Percentiles rank a stretch among this genome's conserved stretches.
Conservation (phyloP, 441 rosid species). For the Adansonia gregorii region DNA sequence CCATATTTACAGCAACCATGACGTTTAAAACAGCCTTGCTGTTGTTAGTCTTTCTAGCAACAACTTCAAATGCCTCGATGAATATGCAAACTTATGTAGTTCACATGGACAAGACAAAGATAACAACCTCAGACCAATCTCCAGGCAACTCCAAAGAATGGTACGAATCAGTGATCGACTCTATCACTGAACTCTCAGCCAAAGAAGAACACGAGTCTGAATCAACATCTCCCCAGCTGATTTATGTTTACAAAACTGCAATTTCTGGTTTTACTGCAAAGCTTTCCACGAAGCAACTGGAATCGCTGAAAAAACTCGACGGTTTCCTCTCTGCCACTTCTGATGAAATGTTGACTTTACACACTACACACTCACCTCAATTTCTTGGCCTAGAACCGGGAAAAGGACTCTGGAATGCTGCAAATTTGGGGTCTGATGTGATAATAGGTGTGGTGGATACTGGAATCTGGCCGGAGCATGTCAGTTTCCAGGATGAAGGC, state of each 20-base stretch:
- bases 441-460: constrained; percentile 62
- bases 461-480: constrained; percentile 71
- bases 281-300: constrained; percentile 59
- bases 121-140: constrained; percentile 35
- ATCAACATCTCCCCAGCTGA: constrained; percentile 41
- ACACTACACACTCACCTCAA: constrained; percentile 60
- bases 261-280: constrained; percentile 70
- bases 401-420: constrained; percentile 49
- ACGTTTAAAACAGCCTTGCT: constrained; percentile 34
- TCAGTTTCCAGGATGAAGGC: constrained; percentile 53
- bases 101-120: constrained; percentile 59
- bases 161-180: constrained; percentile 43
- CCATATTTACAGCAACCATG: constrained; percentile 35
- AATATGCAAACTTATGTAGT: constrained; percentile 62
- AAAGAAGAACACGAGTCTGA: constrained; percentile 29
- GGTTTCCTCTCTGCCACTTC: constrained; percentile 70
- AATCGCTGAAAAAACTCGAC: constrained; percentile 43
- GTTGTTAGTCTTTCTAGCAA: constrained; percentile 29
- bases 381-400: constrained; percentile 58
- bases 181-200: constrained; percentile 39
- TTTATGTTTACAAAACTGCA: constrained; percentile 51
- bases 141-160: constrained; percentile 34
- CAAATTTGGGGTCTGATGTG: constrained; percentile 48
- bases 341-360: constrained; percentile 64
- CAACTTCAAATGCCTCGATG: constrained; percentile 34